Base-by-base conservation (phyloP, 768 basidiomycete genomes). In the Cystofilobasidium bisporidii region DNA sequence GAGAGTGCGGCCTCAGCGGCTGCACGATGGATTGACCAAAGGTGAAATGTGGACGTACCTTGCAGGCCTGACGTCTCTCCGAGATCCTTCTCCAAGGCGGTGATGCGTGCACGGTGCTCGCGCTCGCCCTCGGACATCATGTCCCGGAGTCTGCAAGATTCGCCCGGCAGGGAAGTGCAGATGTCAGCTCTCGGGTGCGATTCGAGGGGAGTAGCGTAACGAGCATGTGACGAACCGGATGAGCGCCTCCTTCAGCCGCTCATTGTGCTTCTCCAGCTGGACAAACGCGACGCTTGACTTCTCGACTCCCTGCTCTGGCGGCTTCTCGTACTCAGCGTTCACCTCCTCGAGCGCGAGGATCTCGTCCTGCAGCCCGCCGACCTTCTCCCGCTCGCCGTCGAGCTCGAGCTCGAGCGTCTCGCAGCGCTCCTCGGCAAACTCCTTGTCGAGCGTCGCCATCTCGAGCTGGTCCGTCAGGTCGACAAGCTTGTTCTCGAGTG, bases 231-330 rank as follows among this genome's bases (percentile, higher is more conserved):
- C 67, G 14, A 12, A 69, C 63, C 68, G 60, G 3, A 62, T 82
- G 14, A 98, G 81, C 17, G 96, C 96, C 74, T 98, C 96, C 77
- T 96, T 97, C 64, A 99, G 79, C 20, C 96, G 80, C 74, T 91
- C 91, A 70, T 98, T 99, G 74, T 98, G 94, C 76, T 90, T 96
- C 79, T 97, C 93, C 0, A 99, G 84, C 74, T 97, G 94, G 22
- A 81, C 87, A 69, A 77, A 80, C 3, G 79, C 80, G 60, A 81
- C 61, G 1, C 77, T 77, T 82, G 76, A 86, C 84, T 33, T 84
- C 84, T 69, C 78, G 18, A 22, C n/a, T 22, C 65, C 71, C 53
- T 72, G 71, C 20, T 67, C 63, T 0, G 74, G 73, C 8, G 77
- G 76, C 60, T 73, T 71, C 28, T 78, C 77, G 53, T 74, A 78